Conservation (phyloP, 495 filamentous ascomycete genomes). For the Paragyromitra xinjiangensis region DNA sequence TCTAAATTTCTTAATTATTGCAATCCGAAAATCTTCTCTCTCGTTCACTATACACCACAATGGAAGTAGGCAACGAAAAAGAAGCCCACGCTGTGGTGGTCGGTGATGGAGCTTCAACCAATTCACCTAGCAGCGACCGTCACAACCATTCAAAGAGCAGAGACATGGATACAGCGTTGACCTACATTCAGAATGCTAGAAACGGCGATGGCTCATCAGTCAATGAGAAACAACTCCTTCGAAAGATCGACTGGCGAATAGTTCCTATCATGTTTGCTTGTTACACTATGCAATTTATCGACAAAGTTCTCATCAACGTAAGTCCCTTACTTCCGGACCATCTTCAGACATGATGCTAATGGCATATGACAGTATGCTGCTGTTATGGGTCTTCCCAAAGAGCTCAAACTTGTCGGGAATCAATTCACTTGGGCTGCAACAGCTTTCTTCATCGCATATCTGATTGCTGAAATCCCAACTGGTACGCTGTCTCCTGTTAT, state of each 20-base stretch:
- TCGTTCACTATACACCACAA: constrained; percentile 13
- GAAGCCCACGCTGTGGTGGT: constrained; percentile 23
- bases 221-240: constrained; percentile 60
- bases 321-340: constrained; percentile 42
- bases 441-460: constrained; percentile 67
- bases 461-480: constrained; percentile 66
- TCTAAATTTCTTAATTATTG: constrained; percentile 10
- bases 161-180: constrained; percentile 58
- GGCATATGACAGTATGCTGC: constrained; percentile 63
- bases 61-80: constrained; percentile 23
- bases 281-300: constrained; percentile 73
- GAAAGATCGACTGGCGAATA: constrained; percentile 66
- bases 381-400: constrained; percentile 66
- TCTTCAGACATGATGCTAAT: constrained; percentile 16
- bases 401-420: constrained; percentile 64
- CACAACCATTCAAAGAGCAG: constrained; percentile 30
- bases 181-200: constrained; percentile 57
- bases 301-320: constrained; percentile 72
- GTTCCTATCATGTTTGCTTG: constrained; percentile 68
- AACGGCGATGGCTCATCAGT: constrained; percentile 41
- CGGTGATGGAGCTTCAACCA: constrained; percentile 48
- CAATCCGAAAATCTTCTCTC: constrained; percentile 17
- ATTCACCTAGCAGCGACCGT: constrained; percentile 2
- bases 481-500: constrained; percentile 58
- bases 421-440: constrained; percentile 67